Evolutionary conservation across 805 yeast genomes (phyloP), one percentile per base, ranked within the genome.

Genomic region (Metschnikowia sp.): DNA sequence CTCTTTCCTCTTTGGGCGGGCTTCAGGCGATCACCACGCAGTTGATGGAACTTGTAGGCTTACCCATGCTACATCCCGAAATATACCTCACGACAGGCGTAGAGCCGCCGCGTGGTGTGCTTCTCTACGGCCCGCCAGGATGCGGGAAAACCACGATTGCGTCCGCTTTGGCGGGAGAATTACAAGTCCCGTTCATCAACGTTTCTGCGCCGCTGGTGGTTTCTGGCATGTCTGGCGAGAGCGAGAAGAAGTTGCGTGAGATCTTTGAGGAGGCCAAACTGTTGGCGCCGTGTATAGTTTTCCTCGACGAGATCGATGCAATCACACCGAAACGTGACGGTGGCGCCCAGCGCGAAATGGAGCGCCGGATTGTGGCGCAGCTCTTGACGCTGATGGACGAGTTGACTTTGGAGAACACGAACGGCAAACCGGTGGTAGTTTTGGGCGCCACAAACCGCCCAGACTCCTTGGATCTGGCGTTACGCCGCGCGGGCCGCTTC

Each of bases 181-280:
- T 94, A 31, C 86, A 89, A 56, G 96, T 94, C 0, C 97, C 98
- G 0, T 94, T 94, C 61, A 81, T 94, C 13, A 84, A 86, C 39
- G 77, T 94, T 1, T 86, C 96, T 28, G 98, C 99, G 0, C 99
- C 99, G 1, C 85, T 96, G 2, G 88, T 94, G 8, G 98, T 94
- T 0, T 88, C 96, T 51, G 99, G 99, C 5, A 94, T 94, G 98
- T 88, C 96, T n/a, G 99, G 99, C 37, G 99, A 94, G 65, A 83
- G 92, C 53, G 99, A 94, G 65, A 94, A 94, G 72, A 91, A 92
- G 61, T 75, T 94, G 19, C 76, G 99, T 52, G 98, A 94, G 49
- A 73, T 92, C 34, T 92, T 92, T 61, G 97, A 90, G 34, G 98
- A 94, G 62, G 99, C 99, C 3, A 85, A 84, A 59, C 58, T 77